phyloP scores from a whole-genome alignment of 1,284 basidiomycete species.

The Cryptococcus floricola region DNA sequence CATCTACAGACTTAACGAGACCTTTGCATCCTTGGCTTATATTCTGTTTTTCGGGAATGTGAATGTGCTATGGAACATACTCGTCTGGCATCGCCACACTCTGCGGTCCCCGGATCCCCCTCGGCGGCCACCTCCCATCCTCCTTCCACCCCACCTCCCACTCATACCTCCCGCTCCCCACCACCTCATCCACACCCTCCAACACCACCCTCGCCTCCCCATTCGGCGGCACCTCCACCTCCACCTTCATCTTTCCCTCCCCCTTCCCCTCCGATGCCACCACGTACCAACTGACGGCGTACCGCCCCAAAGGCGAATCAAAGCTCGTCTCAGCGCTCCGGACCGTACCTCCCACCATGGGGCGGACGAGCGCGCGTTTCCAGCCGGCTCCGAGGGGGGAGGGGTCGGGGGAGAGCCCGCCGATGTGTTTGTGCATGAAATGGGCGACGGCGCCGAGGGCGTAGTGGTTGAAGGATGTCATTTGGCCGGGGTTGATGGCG shows the following conservation, averaged over 20 bases:
- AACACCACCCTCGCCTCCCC: conserved; percentile 21
- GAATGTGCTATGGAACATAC: conserved; percentile 15
- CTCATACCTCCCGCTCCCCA: conserved; percentile 23
- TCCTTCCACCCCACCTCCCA: conserved; percentile 17
- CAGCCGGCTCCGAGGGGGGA: too few relatives aligned
- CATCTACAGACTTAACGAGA: too few relatives aligned
- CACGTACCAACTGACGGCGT: conserved; percentile 22
- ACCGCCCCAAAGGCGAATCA: conserved; percentile 24
- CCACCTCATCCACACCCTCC: conserved; percentile 17
- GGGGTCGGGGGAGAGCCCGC: conserved; percentile 35
- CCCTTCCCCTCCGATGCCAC: too few relatives aligned
- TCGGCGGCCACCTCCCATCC: conserved; percentile 29
- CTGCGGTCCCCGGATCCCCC: conserved; percentile 14
- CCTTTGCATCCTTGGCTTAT: neutral
- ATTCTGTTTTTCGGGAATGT: neutral
- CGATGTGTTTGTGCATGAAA: conserved; percentile 37
- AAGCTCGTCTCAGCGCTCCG: conserved; percentile 21
- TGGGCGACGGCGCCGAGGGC: conserved; percentile 39
- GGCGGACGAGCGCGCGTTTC: conserved; percentile 25
- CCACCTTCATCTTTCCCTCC: conserved; percentile 17
- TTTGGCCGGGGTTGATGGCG: conserved; percentile 42
- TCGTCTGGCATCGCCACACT: conserved; percentile 13
- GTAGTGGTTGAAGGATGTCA: conserved; percentile 48
- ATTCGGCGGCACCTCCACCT: conserved; percentile 30
- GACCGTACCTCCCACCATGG: conserved; percentile 40